phyloP scores from a whole-genome alignment of 768 basidiomycete species.

The Lanmaoa rubissima region DNA sequence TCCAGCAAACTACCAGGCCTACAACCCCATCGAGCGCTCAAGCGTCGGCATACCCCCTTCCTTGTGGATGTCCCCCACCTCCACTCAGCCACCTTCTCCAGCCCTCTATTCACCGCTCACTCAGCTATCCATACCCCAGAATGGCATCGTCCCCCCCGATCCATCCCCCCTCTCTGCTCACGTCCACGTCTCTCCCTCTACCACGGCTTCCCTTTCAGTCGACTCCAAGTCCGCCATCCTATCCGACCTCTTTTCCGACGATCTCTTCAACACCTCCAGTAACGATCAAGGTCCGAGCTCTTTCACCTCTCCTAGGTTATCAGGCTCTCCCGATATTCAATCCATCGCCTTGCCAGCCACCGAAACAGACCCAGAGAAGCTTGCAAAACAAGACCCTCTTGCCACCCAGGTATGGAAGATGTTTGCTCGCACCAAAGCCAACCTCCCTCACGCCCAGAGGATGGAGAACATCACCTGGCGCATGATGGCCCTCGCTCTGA shows the following conservation, averaged over 20 bases:
- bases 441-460: conserved; percentile 84
- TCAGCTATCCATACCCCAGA: conserved; percentile 36
- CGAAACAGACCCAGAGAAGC: conserved; percentile 58
- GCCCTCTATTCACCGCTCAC: conserved; percentile 39
- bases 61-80: conserved; percentile 80
- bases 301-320: conserved; percentile 62
- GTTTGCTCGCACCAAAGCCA: conserved; percentile 88
- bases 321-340: conserved; percentile 68
- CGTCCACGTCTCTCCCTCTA: conserved; percentile 39
- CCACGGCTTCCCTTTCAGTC: conserved; percentile 42
- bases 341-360: conserved; percentile 37
- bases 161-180: conserved; percentile 36
- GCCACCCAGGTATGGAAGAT: conserved; percentile 98
- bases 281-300: conserved; percentile 43
- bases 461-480: conserved; percentile 99
- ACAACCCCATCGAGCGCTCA: conserved; percentile 46
- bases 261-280: conserved; percentile 46
- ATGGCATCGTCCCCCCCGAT: conserved; percentile 31
- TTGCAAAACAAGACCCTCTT: conserved; percentile 84
- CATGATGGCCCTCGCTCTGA: conserved; percentile 95
- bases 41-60: conserved; percentile 65
- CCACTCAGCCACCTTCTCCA: conserved; percentile 45
- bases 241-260: conserved; percentile 68
- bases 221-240: conserved; percentile 65
- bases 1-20: conserved; percentile 23